Conservation (phyloP, 2,329 filamentous ascomycete species). For the Alternaria gaisen region DNA sequence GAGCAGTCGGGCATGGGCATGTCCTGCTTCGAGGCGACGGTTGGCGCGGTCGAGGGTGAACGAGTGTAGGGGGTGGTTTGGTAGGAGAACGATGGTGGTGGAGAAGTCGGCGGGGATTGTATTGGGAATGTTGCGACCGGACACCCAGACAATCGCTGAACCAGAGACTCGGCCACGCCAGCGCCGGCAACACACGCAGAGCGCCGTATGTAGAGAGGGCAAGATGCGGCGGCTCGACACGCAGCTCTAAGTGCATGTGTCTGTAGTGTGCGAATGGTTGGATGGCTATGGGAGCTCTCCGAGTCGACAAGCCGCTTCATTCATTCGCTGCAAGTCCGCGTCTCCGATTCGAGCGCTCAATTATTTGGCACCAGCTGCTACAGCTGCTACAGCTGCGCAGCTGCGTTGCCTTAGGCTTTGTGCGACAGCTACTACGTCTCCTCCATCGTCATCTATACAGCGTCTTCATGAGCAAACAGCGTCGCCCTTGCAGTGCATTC, state of each 20-base stretch:
- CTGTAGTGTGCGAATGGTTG: slow-evolving; percentile 8
- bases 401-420: neutral
- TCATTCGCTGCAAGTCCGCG: slow-evolving; percentile 36
- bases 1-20: slow-evolving; percentile 39
- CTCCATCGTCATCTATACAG: neutral
- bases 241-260: slow-evolving; percentile 5
- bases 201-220: neutral
- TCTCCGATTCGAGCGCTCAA: slow-evolving; percentile 31
- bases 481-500: neutral
- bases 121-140: slow-evolving; percentile 21
- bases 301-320: slow-evolving; percentile 23
- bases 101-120: slow-evolving; percentile 29
- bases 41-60: slow-evolving; percentile 26
- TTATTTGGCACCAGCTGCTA: neutral
- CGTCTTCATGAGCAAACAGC: neutral
- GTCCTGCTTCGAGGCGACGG: slow-evolving; percentile 34
- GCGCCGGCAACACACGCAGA: neutral
- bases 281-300: slow-evolving; percentile 11
- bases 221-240: slow-evolving; percentile 4
- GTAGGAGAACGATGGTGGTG: slow-evolving; percentile 20
- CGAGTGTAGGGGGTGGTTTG: slow-evolving; percentile 29
- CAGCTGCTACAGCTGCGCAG: neutral
- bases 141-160: slow-evolving; percentile 11
- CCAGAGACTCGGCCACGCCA: slow-evolving; percentile 15
- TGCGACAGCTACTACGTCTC: neutral